A percentile compares a stretch with the other conserved stretches of the same genome.
phyloP scores from a whole-genome alignment of 108 stramenopile genomes.

The Pseudonitzschia pungens region DNA sequence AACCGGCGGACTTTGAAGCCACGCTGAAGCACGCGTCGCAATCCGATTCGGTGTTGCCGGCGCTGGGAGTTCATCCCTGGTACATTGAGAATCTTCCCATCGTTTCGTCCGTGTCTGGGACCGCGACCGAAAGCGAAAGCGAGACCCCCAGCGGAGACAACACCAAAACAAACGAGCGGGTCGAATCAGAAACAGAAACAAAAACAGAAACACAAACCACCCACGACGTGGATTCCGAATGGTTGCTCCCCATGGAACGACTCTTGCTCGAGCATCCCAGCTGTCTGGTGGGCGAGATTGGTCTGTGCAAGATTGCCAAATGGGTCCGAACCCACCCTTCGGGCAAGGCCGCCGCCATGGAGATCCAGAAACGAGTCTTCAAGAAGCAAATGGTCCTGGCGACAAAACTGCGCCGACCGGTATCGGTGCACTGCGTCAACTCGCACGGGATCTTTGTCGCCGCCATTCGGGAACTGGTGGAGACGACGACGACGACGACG shows the following conservation, averaged over 20 bases:
- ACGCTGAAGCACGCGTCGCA: constrained; percentile 57
- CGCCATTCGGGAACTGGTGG: constrained; percentile 46
- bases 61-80: constrained; percentile 83
- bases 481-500: background rate
- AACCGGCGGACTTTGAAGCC: constrained; percentile 63
- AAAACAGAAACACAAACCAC: too few relatives aligned
- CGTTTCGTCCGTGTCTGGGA: background rate
- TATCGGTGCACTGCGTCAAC: constrained; percentile 82
- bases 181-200: too few relatives aligned
- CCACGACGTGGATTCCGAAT: constrained; percentile 19
- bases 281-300: constrained; percentile 77
- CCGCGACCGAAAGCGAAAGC: too few relatives aligned
- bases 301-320: constrained; percentile 76
- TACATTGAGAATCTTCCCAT: constrained; percentile 50
- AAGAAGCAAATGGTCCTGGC: constrained; percentile 68
- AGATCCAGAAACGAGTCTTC: constrained; percentile 66
- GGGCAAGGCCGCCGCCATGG: constrained; percentile 65
- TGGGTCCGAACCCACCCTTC: constrained; percentile 68
- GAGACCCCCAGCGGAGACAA: too few relatives aligned
- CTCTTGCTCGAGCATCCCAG: constrained; percentile 61
- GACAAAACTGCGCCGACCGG: constrained; percentile 62
- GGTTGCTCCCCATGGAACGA: constrained; percentile 59
- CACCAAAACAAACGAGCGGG: too few relatives aligned
- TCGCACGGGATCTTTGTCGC: constrained; percentile 63
- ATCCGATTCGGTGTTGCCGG: constrained; percentile 40